phyloP scores from a whole-genome alignment of 345 rosid species.

The Sonneratia alba region DNA sequence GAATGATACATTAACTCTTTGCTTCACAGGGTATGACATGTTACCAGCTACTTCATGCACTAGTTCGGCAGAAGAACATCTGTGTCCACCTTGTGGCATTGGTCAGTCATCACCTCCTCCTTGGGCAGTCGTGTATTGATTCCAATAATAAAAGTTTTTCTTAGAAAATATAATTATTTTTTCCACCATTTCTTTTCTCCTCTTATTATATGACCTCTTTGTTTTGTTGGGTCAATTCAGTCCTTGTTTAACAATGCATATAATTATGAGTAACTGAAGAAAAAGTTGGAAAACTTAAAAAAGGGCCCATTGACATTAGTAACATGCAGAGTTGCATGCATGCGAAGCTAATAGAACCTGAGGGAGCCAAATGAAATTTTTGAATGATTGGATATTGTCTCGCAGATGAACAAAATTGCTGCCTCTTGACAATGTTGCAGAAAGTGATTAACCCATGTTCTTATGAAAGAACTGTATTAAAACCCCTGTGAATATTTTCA shows the following conservation, averaged over 20 bases:
- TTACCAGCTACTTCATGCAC: conserved; percentile 68
- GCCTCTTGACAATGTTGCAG: too few relatives aligned
- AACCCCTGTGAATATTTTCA: background rate
- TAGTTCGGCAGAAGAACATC: conserved; percentile 67
- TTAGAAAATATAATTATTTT: background rate
- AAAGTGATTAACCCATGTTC: background rate
- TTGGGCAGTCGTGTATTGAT: too few relatives aligned
- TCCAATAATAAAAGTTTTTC: background rate
- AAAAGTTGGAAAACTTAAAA: background rate
- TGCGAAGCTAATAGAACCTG: background rate
- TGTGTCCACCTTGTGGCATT: conserved; percentile 68
- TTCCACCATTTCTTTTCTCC: background rate
- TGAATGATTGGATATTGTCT: background rate
- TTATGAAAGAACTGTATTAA: background rate
- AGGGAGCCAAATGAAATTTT: background rate
- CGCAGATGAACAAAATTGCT: background rate
- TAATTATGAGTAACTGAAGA: background rate
- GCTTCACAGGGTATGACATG: conserved; percentile 62
- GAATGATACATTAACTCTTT: background rate
- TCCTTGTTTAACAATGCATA: background rate
- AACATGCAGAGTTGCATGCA: background rate
- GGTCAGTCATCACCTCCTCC: conserved; percentile 40
- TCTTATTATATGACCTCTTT: background rate
- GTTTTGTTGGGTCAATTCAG: background rate
- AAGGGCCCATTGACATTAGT: background rate